phyloP scores from a whole-genome alignment of 2,329 filamentous ascomycete genomes.

The Alternaria sp. region DNA sequence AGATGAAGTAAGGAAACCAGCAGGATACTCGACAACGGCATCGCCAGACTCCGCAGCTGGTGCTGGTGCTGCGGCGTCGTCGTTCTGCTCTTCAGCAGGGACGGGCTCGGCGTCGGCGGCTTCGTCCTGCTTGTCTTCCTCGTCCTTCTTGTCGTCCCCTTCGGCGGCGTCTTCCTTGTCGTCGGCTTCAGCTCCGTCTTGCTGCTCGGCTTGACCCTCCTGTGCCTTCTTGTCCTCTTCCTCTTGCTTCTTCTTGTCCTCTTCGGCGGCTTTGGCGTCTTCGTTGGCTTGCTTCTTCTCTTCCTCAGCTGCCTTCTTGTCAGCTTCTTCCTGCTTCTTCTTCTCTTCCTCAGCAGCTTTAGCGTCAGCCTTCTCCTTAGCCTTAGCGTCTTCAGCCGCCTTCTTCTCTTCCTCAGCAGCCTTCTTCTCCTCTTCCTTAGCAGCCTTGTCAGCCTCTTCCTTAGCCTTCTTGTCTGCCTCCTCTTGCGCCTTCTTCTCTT shows the following conservation, averaged over 20 bases:
- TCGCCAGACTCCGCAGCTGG: neutral
- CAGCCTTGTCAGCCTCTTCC: neutral
- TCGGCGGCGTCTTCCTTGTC: slow-evolving; percentile 1
- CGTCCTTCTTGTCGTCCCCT: neutral
- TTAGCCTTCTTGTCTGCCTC: neutral
- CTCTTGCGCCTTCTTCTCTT: neutral
- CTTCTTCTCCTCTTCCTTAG: neutral
- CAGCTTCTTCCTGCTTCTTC: neutral
- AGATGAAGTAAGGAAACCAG: slow-evolving; percentile 11
- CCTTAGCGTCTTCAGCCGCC: neutral
- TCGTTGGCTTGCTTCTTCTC: slow-evolving; percentile 1
- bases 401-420: neutral
- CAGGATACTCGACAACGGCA: slow-evolving; percentile 7
- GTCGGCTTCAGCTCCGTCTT: neutral
- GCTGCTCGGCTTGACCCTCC: neutral
- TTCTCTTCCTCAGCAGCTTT: neutral
- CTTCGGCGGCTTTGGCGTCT: neutral
- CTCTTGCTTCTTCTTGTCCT: neutral
- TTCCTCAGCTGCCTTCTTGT: slow-evolving; percentile 2
- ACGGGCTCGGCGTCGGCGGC: neutral
- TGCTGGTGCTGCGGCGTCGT: neutral
- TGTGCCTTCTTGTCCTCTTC: neutral
- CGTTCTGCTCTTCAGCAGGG: slow-evolving; percentile 1
- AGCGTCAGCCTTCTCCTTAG: neutral
- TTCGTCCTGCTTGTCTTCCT: slow-evolving; percentile 3